Evolutionary conservation across 1,284 basidiomycete genomes (phyloP).

Genomic region (Fomitiporia mediterranea): DNA sequence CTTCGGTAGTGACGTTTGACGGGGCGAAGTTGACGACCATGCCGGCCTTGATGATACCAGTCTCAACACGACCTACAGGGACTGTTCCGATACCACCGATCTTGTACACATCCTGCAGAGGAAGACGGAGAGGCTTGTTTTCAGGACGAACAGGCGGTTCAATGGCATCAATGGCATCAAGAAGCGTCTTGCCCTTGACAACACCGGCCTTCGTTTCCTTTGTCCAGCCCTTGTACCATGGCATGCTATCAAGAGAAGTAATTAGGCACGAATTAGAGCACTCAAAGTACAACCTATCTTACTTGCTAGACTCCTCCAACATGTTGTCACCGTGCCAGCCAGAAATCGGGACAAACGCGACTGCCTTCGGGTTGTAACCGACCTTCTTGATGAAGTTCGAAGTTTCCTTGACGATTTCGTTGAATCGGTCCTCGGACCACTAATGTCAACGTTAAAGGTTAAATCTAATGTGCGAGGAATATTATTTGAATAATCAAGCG

Average conservation of each 20-base stretch:
- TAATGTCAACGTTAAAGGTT: slow-evolving; percentile 31
- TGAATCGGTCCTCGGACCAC: slow-evolving; percentile 99
- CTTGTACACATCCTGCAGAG: slow-evolving; percentile 99
- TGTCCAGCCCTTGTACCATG: slow-evolving; percentile 99
- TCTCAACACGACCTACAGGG: slow-evolving; percentile 99
- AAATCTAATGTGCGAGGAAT: slow-evolving; percentile 22
- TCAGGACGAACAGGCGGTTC: slow-evolving; percentile 95
- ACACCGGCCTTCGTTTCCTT: slow-evolving; percentile 94
- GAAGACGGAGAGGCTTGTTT: slow-evolving; percentile 99
- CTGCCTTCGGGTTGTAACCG: slow-evolving; percentile 99
- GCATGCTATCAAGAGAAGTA: slow-evolving; percentile 63
- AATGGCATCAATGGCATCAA: slow-evolving; percentile 99
- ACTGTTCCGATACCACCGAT: slow-evolving; percentile 99
- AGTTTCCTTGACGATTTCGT: slow-evolving; percentile 99
- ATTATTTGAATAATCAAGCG: slow-evolving; percentile 22
- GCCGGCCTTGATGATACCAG: slow-evolving; percentile 99
- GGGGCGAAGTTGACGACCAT: slow-evolving; percentile 99
- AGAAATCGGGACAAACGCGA: slow-evolving; percentile 99
- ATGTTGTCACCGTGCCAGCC: slow-evolving; percentile 99
- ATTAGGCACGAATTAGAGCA: slow-evolving; percentile 19
- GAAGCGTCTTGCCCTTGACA: slow-evolving; percentile 97
- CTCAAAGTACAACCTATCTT: slow-evolving; percentile 29
- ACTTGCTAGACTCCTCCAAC: slow-evolving; percentile 96
- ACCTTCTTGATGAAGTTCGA: slow-evolving; percentile 99
- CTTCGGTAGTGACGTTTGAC: slow-evolving; percentile 98